A percentile compares a stretch with the other conserved stretches of the same genome.
phyloP scores from a whole-genome alignment of 345 rosid genomes.

The Dovyalis caffra region DNA sequence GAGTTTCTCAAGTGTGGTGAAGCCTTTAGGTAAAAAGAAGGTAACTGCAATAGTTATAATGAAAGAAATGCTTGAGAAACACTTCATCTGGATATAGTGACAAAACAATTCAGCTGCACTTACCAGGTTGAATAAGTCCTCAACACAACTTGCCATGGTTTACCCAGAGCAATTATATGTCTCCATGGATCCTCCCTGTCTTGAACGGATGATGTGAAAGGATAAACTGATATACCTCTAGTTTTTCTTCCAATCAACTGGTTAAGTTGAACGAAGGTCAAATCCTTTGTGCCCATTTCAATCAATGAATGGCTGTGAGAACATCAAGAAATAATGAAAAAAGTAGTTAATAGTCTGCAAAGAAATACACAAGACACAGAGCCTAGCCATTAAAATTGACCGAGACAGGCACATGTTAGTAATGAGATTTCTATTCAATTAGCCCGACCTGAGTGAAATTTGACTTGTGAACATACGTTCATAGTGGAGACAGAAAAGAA shows the following conservation, averaged over 20 bases:
- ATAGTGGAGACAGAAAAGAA: neutral
- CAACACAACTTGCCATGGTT: conserved; percentile 91
- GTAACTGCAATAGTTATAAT: neutral
- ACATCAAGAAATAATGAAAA: neutral
- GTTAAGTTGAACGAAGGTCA: conserved; percentile 91
- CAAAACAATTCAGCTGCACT: conserved; percentile 6
- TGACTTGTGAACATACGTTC: neutral
- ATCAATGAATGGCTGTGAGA: conserved; percentile 80
- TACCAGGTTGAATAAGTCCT: conserved; percentile 92
- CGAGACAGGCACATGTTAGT: neutral
- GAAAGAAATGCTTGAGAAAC: conserved; percentile 2
- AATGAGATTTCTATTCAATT: neutral
- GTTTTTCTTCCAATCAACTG: conserved; percentile 99
- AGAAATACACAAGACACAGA: neutral
- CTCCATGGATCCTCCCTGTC: conserved; percentile 78
- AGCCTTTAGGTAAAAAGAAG: neutral
- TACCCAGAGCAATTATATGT: conserved; percentile 85
- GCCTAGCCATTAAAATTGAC: neutral
- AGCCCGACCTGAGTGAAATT: neutral
- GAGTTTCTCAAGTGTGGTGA: neutral
- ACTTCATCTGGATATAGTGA: neutral
- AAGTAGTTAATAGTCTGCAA: neutral
- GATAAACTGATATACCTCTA: conserved; percentile 94
- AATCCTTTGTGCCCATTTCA: conserved; percentile 97
- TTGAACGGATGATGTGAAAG: conserved; percentile 77